Evolutionary conservation across 2,329 filamentous ascomycete genomes (phyloP).

Genomic region (Beauveria asiatica): DNA sequence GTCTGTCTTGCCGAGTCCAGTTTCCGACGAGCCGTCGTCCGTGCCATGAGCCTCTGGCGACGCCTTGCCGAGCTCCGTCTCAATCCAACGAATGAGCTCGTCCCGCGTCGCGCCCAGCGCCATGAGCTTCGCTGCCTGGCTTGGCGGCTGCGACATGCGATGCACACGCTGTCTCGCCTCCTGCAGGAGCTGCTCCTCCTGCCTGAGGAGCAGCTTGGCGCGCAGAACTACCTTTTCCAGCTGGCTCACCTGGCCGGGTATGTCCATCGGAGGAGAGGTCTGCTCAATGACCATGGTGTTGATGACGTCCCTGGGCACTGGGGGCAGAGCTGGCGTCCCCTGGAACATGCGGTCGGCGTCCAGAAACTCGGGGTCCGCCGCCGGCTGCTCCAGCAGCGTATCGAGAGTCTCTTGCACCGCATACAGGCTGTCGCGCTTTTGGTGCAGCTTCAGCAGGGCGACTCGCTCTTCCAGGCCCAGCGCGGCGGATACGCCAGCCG

Average conservation of each 20-base stretch:
- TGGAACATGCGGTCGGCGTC: conserved; percentile 39
- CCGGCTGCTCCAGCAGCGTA: conserved; percentile 41
- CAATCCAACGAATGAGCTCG: conserved; percentile 58
- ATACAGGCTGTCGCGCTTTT: conserved; percentile 41
- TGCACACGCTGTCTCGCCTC: conserved; percentile 32
- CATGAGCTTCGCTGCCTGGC: conserved; percentile 34
- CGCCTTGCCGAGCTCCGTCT: conserved; percentile 50
- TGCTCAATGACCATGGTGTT: conserved; percentile 39
- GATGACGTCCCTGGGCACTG: conserved; percentile 43
- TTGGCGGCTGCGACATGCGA: conserved; percentile 22
- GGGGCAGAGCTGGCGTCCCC: conserved; percentile 35
- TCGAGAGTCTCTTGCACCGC: conserved; percentile 45
- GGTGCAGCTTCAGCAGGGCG: conserved; percentile 40
- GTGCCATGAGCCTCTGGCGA: conserved; percentile 22
- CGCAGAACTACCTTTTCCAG: conserved; percentile 52
- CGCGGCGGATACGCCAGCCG: conserved; percentile 15
- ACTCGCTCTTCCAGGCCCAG: conserved; percentile 41
- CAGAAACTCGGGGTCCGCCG: conserved; percentile 41
- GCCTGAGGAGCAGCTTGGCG: conserved; percentile 47
- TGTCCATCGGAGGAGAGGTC: conserved; percentile 28
- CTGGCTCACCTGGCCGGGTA: conserved; percentile 39
- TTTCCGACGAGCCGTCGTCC: conserved; percentile 18
- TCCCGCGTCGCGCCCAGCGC: conserved; percentile 49
- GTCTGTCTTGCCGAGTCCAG: conserved; percentile 25
- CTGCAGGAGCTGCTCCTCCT: conserved; percentile 47